Base-by-base conservation (phyloP, 2,329 filamentous ascomycete species). In the Dothideomycetes sp. region DNA sequence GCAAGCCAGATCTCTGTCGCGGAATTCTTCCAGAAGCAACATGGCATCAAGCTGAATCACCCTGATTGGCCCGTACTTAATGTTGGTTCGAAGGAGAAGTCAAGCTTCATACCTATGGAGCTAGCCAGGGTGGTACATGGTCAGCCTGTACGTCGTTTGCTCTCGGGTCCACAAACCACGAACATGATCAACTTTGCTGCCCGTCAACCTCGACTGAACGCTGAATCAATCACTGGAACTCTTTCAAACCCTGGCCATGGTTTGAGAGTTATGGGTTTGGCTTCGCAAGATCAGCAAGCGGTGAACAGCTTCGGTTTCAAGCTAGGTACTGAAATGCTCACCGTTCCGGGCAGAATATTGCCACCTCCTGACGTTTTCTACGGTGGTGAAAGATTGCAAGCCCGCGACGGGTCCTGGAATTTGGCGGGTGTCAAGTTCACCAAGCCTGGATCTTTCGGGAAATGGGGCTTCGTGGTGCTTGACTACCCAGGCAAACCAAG, bases 131-230 rank as follows among this genome's bases (percentile, higher is more conserved):
- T 91, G 3, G 54, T 76, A 7, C 68, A 73, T 1, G 82, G 82
- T 0, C 84, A 91, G 53, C 59, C 72, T 0, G 68, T 78, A 16
- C 74, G 72, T 27, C 63, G 71, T 4, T 77, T 78, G 51, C 65
- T 88, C 12, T 69, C 57, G 1, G 64, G 70, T 0, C 58, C 67
- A 0, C 81, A 89, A 53, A 83, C 81, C 0, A 67, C 71, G 0
- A 53, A 63, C 1, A 88, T 91, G 84, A 76, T 89, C 32, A 62
- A 63, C 1, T 84, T 85, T 54, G 81, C 85, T 1, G 84, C 81
- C 42, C 73, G 81, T 4, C 63, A 63, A 0, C 84, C 84, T 0
- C 68, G 69, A 1, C 63, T 70, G 5, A 93, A 89, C 48, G 82
- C 79, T 0, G 54, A 67, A 1, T 82, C 79, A 0, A 81, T 91